phyloP scores from a whole-genome alignment of 768 basidiomycete genomes.

The Phanerodontia chrysosporium region DNA sequence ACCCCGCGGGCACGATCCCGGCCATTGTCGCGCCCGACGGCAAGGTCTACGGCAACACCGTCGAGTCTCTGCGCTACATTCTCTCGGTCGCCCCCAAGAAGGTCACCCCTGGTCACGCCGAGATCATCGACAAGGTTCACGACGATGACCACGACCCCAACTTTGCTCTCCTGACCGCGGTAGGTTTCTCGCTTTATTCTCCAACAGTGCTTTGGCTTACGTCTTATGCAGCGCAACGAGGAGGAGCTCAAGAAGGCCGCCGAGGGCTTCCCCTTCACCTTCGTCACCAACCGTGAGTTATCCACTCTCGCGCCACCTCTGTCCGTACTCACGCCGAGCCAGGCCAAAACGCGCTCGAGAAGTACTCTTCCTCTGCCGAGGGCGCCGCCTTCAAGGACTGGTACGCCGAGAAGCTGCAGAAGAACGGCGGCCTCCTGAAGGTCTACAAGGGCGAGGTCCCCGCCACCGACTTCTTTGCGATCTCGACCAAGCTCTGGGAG shows the following conservation, averaged over 20 bases:
- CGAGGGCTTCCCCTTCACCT: slow-evolving; percentile 28
- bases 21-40: slow-evolving; percentile 33
- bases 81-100: slow-evolving; percentile 34
- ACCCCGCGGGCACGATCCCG: slow-evolving; percentile 41
- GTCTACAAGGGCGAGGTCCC: slow-evolving; percentile 36
- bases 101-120: slow-evolving; percentile 30
- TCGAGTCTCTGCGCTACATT: slow-evolving; percentile 38
- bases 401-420: slow-evolving; percentile 38
- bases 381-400: slow-evolving; percentile 36
- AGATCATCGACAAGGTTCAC: slow-evolving; percentile 38
- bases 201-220: background rate
- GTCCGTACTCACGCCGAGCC: background rate
- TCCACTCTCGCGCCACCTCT: background rate
- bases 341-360: slow-evolving; percentile 43
- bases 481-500: slow-evolving; percentile 36
- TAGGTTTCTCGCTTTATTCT: slow-evolving; percentile 20
- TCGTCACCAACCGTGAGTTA: slow-evolving; percentile 38
- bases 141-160: slow-evolving; percentile 47
- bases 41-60: slow-evolving; percentile 35
- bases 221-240: slow-evolving; percentile 35
- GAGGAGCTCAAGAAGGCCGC: slow-evolving; percentile 40
- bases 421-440: slow-evolving; percentile 37
- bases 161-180: slow-evolving; percentile 40
- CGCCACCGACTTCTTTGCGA: slow-evolving; percentile 36
- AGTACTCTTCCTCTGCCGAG: slow-evolving; percentile 30